Conservation (phyloP, 1,284 basidiomycete genomes). For the Leccinum angustisporum region DNA sequence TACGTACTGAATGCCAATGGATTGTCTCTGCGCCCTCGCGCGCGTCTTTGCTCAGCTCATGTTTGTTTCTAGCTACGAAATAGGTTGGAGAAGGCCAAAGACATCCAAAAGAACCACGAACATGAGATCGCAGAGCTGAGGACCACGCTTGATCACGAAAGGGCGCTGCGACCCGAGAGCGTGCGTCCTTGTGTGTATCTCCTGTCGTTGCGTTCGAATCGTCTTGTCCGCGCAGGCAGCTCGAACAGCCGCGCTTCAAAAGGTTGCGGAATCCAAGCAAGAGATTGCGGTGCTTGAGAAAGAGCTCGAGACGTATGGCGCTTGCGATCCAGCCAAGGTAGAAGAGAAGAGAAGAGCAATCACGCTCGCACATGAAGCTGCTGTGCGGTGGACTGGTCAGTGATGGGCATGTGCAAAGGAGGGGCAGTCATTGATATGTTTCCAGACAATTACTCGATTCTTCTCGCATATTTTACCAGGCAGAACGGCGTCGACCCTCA, state of each 20-base stretch:
- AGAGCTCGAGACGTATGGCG: slow-evolving; percentile 75
- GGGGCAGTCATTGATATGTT: slow-evolving; percentile 6
- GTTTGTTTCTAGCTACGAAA: slow-evolving; percentile 51
- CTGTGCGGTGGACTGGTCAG: slow-evolving; percentile 83
- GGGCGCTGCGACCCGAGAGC: slow-evolving; percentile 59
- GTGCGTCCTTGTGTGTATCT: slow-evolving; percentile 41
- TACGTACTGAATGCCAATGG: slow-evolving; percentile 33
- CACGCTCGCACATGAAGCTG: slow-evolving; percentile 75
- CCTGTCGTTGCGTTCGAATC: neutral
- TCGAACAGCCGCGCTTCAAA: slow-evolving; percentile 50
- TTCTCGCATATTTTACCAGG: slow-evolving; percentile 63
- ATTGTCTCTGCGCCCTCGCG: neutral
- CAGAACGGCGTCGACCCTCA: slow-evolving; percentile 55
- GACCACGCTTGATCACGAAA: slow-evolving; percentile 51
- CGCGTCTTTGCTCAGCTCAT: slow-evolving; percentile 7
- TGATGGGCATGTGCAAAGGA: neutral
- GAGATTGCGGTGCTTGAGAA: slow-evolving; percentile 58
- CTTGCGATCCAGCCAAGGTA: slow-evolving; percentile 78
- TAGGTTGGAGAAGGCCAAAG: slow-evolving; percentile 55
- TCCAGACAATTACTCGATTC: slow-evolving; percentile 58
- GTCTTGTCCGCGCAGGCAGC: slow-evolving; percentile 44
- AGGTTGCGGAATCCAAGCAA: slow-evolving; percentile 50
- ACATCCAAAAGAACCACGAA: slow-evolving; percentile 46
- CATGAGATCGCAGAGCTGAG: slow-evolving; percentile 50
- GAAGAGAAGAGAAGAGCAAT: slow-evolving; percentile 72